Conservation (phyloP, 73 alveolate species). For the Paramecium bursaria region DNA sequence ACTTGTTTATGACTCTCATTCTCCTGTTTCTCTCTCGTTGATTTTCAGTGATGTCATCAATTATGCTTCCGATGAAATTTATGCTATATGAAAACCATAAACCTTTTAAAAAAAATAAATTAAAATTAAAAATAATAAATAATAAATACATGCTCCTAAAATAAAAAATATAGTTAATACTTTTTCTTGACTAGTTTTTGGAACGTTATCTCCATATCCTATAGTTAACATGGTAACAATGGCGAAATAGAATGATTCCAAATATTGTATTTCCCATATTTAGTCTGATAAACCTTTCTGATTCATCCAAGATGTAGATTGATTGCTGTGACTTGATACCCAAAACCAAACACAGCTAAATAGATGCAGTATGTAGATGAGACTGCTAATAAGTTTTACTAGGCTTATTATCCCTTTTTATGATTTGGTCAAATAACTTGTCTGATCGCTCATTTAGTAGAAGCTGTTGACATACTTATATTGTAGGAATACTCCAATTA, state of each 20-base stretch:
- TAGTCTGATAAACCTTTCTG: not conserved
- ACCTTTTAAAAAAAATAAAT: not conserved
- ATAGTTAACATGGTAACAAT: slow-evolving; percentile 48
- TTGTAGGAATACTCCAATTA: not conserved
- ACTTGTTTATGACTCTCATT: slow-evolving; percentile 35
- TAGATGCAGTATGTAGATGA: slow-evolving; percentile 9
- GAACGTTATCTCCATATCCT: slow-evolving; percentile 52
- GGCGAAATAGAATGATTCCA: slow-evolving; percentile 24
- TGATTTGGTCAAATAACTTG: not conserved
- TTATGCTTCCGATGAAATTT: slow-evolving; percentile 40
- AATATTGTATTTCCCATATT: slow-evolving; percentile 15
- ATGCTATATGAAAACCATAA: slow-evolving; percentile 39
- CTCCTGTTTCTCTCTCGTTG: slow-evolving; percentile 23
- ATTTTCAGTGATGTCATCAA: slow-evolving; percentile 33
- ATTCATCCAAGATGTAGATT: slow-evolving; percentile 7
- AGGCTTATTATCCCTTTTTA: slow-evolving; percentile 16
- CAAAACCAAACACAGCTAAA: slow-evolving; percentile 52
- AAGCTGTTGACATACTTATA: not conserved
- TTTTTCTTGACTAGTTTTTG: slow-evolving; percentile 19
- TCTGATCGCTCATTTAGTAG: not conserved
- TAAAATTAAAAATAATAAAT: too few relatives aligned
- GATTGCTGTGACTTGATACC: not conserved
- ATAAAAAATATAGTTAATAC: slow-evolving; percentile 20
- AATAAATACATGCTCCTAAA: slow-evolving; percentile 26
- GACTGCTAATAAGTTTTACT: not conserved